Evolutionary conservation across 257 asterid species (phyloP), one percentile per base, ranked within the genome.

Genomic region (Rhazya stricta): DNA sequence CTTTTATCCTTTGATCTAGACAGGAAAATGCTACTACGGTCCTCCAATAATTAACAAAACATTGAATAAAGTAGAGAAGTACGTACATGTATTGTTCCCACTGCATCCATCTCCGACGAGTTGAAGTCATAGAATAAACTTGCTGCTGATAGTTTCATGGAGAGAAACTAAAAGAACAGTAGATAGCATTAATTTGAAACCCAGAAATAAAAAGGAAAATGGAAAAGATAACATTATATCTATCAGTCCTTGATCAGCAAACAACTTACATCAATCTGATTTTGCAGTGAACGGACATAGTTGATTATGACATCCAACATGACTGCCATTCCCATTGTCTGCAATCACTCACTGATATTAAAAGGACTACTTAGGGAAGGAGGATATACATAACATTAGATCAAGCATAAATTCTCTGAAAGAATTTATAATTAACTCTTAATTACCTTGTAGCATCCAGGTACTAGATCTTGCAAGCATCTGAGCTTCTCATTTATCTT

Each of bases 261-360:
- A 32, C 16, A 67, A 61, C 96, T 68, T 83, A 91, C 98, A 82
- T 95, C 97, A 71, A 95, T 92, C 82, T 95, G 99, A 77, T 95
- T 92, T 79, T 95, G 99, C 85, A 92, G 77, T 53, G 98, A 95
- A 2, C 97, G 86, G 23, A 95, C 91, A 46, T 95, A 95, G 74
- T 88, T 89, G 72, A 88, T 91, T 29, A 92, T 91, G 71, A 95
- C 99, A 72, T 92, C 99, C 84, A 95, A 78, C 98, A 92, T 95
- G 29, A 89, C 96, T 29, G 99, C 98, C 99, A 95, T 92, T 67
- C 99, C 96, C 99, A 95, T 95, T 2, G 99, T 89, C 99, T 94
- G 91, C 78, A 84, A 71, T 70, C 45, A 30, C 51, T 42, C 11
- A 18, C 13, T 37, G 16, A 0, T 5, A 23, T 71, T 53, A 71